Evolutionary conservation across 2,329 filamentous ascomycete species (phyloP), one percentile per base, ranked within the genome.

Genomic region (Ophiostoma triangulosporum): DNA sequence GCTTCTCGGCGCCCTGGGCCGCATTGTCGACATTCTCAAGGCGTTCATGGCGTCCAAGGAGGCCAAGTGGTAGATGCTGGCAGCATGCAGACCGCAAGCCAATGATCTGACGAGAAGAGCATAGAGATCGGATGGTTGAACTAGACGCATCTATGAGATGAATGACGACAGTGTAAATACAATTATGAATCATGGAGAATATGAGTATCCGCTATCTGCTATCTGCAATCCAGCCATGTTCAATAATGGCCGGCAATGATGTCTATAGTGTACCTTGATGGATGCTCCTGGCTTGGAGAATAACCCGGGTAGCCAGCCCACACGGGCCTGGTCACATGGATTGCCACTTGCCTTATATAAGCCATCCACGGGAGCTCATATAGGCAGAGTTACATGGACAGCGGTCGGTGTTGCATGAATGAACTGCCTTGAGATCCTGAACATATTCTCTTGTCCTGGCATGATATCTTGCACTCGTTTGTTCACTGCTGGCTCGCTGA

Each of bases 1-100:
- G 58, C 96, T 91, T 77, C 74, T 97, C 57, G 72, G 69, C n/a
- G 80, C 84, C 8, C 72, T 97, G 62, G 83, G 93, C 72, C 82
- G 83, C 68, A 76, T 84, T 61, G 83, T 96, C 49, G 71, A 62
- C n/a, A 90, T 95, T 62, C 70, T 97, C 65, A 80, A 79, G 68
- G 72, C 64, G 2, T 81, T 81, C 68, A 64, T 78, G 54, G 66
- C 66, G 43, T 73, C 65, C 67, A 77, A 76, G 68, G 76, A 79
- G 58, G 74, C 74, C 56, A 78, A 80, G 70, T 80, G 73, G 74
- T 78, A 72, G 36, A 45, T n/a, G 7, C 12, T 27, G 24, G 7
- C 38, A 6, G 14, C 1, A 7, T 24, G 17, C 12, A n/a, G 24
- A 14, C 38, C 4, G 14, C 1, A 7, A 14, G 17, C 14, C 38